Percentiles rank a stretch among this genome's conserved stretches.
Conservation (phyloP, 371 early-diverging fungal species). For the Funneliformis caledonium region DNA sequence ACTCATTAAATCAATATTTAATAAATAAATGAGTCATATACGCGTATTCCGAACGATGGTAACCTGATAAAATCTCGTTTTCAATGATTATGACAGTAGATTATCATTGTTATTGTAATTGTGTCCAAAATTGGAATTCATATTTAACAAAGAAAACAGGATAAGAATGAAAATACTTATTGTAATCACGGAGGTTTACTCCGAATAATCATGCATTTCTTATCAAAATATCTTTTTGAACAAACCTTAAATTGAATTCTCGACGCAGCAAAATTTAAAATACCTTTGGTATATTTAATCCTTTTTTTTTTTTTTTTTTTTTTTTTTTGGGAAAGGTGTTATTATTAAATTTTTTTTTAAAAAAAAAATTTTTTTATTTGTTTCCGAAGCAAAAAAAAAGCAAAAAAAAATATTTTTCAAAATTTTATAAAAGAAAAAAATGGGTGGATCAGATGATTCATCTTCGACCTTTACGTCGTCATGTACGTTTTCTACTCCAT, state of each 20-base stretch:
- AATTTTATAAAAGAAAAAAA: too few species aligned
- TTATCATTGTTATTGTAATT: background rate
- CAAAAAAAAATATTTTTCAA: too few species aligned
- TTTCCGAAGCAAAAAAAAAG: too few species aligned
- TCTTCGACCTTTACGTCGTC: background rate
- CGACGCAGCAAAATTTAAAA: background rate
- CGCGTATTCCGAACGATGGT: too few species aligned
- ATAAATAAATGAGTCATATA: too few species aligned
- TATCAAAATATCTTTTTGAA: background rate
- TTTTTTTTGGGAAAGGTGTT: too few species aligned
- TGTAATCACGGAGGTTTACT: too few species aligned
- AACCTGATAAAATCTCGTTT: background rate
- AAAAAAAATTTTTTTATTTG: too few species aligned
- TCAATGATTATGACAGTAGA: background rate
- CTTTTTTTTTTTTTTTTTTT: too few species aligned
- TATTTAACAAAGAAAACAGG: background rate
- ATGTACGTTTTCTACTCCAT: background rate
- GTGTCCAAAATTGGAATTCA: background rate
- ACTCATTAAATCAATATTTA: too few species aligned
- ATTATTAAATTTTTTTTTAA: too few species aligned
- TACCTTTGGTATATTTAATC: background rate
- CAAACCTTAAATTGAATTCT: background rate
- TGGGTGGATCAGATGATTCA: background rate
- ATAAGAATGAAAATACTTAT: too few species aligned
- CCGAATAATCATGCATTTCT: background rate